phyloP scores from a whole-genome alignment of 2,329 filamentous ascomycete genomes.

The Stemphylium lycopersici region DNA sequence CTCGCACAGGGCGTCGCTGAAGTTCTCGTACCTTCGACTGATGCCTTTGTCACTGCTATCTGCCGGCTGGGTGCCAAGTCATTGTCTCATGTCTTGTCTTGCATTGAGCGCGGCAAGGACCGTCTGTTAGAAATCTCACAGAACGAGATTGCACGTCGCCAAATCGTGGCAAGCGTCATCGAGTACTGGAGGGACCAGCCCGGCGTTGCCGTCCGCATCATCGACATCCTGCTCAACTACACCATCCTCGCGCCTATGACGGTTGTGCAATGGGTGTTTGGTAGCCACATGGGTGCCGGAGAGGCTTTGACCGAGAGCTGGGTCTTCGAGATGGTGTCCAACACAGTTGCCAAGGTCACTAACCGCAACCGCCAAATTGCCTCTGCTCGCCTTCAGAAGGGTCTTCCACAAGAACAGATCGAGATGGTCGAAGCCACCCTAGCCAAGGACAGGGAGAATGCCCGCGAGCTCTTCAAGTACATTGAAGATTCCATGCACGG shows the following conservation, averaged over 20 bases:
- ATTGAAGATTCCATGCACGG: conserved; percentile 79
- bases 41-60: conserved; percentile 91
- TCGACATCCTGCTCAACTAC: conserved; percentile 97
- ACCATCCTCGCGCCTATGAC: conserved; percentile 85
- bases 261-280: conserved; percentile 89
- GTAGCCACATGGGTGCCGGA: conserved; percentile 68
- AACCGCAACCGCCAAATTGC: conserved; percentile 83
- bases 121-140: conserved; percentile 80
- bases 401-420: conserved; percentile 62
- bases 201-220: conserved; percentile 86
- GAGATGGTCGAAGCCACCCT: conserved; percentile 70
- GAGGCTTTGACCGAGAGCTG: conserved; percentile 73
- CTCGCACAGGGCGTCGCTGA: conserved; percentile 71
- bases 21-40: conserved; percentile 83
- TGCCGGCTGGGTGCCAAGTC: conserved; percentile 95
- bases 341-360: conserved; percentile 89
- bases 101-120: conserved; percentile 93
- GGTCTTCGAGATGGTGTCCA: conserved; percentile 87
- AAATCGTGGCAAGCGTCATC: conserved; percentile 91
- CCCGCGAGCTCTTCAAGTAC: conserved; percentile 78
- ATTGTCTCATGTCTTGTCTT: conserved; percentile 91
- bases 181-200: conserved; percentile 93
- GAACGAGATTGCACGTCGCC: conserved; percentile 74
- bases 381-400: conserved; percentile 63
- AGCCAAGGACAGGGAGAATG: conserved; percentile 71